These are phyloP conservation scores for Sistotremastrum suecicum DNA, from an alignment of 768 basidiomycete species.

Conservation along the genomic window DNA sequence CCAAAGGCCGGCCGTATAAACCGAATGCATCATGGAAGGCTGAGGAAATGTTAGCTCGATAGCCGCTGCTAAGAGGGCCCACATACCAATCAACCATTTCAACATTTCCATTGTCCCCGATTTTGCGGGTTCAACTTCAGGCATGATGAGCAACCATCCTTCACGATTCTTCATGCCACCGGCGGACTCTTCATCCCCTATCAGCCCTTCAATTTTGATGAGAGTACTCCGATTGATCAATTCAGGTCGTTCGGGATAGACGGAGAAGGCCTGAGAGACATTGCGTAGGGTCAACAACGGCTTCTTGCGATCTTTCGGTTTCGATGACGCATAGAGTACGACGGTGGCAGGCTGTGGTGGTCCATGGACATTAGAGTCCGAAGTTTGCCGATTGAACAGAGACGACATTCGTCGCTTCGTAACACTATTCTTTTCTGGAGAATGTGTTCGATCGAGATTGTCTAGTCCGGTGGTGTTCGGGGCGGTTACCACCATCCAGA, in stretches of 20 bases:
- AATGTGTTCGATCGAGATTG: conserved; percentile 8
- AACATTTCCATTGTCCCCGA: conserved; percentile 72
- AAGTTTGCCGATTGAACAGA: conserved; percentile 39
- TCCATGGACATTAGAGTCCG: conserved; percentile 12
- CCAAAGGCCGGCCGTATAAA: conserved; percentile 76
- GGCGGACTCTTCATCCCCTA: conserved; percentile 66
- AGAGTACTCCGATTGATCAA: conserved; percentile 79
- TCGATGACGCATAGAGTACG: conserved; percentile 46
- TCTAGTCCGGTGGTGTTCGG: conserved; percentile 18
- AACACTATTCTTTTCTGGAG: conserved; percentile 18
- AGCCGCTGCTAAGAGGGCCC: neutral
- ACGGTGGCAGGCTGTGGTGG: conserved; percentile 15
- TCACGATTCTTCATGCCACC: conserved; percentile 54
- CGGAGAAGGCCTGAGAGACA: conserved; percentile 79
- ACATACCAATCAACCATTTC: conserved; percentile 77
- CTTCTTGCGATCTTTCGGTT: conserved; percentile 62
- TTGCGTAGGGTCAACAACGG: conserved; percentile 53
- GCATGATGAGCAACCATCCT: conserved; percentile 86
- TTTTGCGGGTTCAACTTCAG: conserved; percentile 54
- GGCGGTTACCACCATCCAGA: conserved; percentile 68
- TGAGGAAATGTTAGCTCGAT: conserved; percentile 17
- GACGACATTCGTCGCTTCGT: conserved; percentile 53
- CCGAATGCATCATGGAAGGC: conserved; percentile 77
- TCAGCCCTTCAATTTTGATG: conserved; percentile 79
- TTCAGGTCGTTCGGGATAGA: conserved; percentile 92